phyloP scores from a whole-genome alignment of 352 stramenopile species.

The Phytophthora tubulina region DNA sequence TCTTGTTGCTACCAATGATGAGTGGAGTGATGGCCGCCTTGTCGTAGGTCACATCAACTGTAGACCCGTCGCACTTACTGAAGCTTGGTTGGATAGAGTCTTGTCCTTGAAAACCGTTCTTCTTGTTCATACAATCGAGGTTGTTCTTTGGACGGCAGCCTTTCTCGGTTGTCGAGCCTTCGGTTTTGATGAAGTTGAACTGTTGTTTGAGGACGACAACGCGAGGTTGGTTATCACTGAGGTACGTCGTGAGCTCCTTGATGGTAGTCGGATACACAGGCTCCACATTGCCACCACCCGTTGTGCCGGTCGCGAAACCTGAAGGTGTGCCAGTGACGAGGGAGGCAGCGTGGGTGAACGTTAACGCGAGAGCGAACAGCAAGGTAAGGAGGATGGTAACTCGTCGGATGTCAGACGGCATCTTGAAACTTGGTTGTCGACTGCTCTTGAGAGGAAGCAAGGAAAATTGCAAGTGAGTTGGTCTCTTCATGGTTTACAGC shows the following conservation, averaged over 20 bases:
- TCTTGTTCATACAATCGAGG: constrained; percentile 52
- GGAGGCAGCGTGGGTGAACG: too few relatives aligned
- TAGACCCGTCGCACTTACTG: constrained; percentile 43
- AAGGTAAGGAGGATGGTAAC: too few relatives aligned
- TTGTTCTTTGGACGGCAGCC: constrained; percentile 51
- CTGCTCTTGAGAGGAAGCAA: constrained; percentile 2
- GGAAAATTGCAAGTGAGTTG: constrained; percentile 7
- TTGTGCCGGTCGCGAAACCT: constrained; percentile 36
- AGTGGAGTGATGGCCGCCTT: constrained; percentile 33
- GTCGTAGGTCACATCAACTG: constrained; percentile 38
- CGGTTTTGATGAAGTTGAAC: constrained; percentile 54
- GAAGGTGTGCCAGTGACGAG: constrained; percentile 11
- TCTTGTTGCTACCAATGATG: constrained; percentile 46
- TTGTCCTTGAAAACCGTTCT: too few relatives aligned
- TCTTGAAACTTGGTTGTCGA: constrained; percentile 6
- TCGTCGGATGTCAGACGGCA: background rate
- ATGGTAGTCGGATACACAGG: constrained; percentile 52
- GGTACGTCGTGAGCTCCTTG: constrained; percentile 48
- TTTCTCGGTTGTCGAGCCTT: constrained; percentile 53
- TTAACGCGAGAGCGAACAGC: background rate
- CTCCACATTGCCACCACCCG: constrained; percentile 43
- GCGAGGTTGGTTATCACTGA: constrained; percentile 42
- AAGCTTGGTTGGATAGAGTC: too few relatives aligned
- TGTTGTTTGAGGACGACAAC: constrained; percentile 61
- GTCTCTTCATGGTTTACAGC: background rate